Percentiles rank a stretch among this genome's conserved stretches.
These are phyloP conservation scores for Pythium brachiatum DNA, from an alignment of 352 stramenopile genomes.

Conservation along the genomic window DNA sequence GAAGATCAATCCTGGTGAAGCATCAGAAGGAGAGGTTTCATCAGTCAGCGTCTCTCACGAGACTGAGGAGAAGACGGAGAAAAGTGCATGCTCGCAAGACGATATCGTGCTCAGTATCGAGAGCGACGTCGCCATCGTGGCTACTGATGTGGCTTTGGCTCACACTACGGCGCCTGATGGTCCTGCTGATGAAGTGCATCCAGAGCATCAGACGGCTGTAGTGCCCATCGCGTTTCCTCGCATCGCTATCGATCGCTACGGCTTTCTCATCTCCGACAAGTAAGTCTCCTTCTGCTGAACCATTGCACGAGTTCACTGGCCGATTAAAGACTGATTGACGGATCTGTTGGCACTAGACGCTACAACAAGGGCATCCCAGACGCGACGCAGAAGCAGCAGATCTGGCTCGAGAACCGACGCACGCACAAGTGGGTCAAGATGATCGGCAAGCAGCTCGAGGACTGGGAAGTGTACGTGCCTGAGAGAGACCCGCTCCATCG, in stretches of 20 bases:
- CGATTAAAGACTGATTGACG: no score
- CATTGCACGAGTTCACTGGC: no score
- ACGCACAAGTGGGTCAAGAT: slow-evolving; percentile 82
- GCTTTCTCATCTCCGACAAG: slow-evolving; percentile 75
- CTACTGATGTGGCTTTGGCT: background rate
- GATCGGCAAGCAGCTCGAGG: slow-evolving; percentile 74
- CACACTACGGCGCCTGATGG: slow-evolving; percentile 11
- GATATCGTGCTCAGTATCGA: slow-evolving; percentile 15
- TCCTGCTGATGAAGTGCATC: slow-evolving; percentile 11
- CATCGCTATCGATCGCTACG: slow-evolving; percentile 63
- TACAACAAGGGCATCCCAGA: slow-evolving; percentile 34
- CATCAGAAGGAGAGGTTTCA: background rate
- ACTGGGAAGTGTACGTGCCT: slow-evolving; percentile 60
- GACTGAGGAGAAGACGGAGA: background rate
- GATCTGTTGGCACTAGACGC: slow-evolving; percentile 29
- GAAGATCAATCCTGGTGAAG: no score
- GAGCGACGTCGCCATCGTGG: background rate
- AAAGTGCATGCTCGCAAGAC: slow-evolving; percentile 13
- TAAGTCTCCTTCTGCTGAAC: slow-evolving; percentile 16
- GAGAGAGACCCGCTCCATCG: background rate
- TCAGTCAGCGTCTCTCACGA: background rate
- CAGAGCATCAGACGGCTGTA: slow-evolving; percentile 5
- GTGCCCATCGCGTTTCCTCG: slow-evolving; percentile 46
- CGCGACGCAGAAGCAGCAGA: slow-evolving; percentile 31
- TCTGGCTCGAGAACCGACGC: slow-evolving; percentile 76